Conservation (phyloP, 2,329 filamentous ascomycete genomes). For the Endoconidiophora polonica region DNA sequence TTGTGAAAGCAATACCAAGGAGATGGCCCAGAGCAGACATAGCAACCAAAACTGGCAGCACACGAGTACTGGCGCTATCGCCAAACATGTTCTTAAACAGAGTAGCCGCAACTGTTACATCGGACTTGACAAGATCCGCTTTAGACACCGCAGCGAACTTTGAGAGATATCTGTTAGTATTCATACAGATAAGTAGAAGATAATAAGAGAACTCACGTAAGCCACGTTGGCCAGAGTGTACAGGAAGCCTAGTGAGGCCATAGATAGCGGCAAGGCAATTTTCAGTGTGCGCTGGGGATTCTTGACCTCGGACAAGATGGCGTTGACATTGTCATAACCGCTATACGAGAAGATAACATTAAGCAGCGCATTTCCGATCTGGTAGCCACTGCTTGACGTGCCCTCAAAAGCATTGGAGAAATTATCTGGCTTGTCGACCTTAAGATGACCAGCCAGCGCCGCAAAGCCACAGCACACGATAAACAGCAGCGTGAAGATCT, state of each 20-base stretch:
- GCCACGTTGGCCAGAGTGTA: constrained; percentile 49
- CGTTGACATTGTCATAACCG: constrained; percentile 48
- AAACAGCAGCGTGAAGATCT: constrained; percentile 40
- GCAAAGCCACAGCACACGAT: constrained; percentile 45
- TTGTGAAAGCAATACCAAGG: constrained; percentile 37
- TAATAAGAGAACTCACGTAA: constrained; percentile 22
- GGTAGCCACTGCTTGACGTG: constrained; percentile 27
- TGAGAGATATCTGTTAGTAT: background rate
- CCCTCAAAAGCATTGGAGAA: constrained; percentile 38
- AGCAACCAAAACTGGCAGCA: constrained; percentile 39
- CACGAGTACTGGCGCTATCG: constrained; percentile 30
- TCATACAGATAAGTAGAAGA: too few species aligned
- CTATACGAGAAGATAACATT: constrained; percentile 45
- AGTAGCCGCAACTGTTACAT: constrained; percentile 41
- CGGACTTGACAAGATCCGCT: constrained; percentile 37
- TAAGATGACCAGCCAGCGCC: constrained; percentile 33
- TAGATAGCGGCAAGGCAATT: constrained; percentile 39
- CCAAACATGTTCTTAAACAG: constrained; percentile 49
- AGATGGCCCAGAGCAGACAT: constrained; percentile 46
- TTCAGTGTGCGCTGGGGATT: constrained; percentile 36
- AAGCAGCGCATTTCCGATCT: constrained; percentile 36
- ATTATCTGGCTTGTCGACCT: constrained; percentile 35
- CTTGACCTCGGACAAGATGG: constrained; percentile 40
- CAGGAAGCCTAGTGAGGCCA: constrained; percentile 33
- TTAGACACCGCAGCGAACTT: constrained; percentile 43